Base-by-base conservation (phyloP, 495 filamentous ascomycete genomes). In the Durotheca rogersii region DNA sequence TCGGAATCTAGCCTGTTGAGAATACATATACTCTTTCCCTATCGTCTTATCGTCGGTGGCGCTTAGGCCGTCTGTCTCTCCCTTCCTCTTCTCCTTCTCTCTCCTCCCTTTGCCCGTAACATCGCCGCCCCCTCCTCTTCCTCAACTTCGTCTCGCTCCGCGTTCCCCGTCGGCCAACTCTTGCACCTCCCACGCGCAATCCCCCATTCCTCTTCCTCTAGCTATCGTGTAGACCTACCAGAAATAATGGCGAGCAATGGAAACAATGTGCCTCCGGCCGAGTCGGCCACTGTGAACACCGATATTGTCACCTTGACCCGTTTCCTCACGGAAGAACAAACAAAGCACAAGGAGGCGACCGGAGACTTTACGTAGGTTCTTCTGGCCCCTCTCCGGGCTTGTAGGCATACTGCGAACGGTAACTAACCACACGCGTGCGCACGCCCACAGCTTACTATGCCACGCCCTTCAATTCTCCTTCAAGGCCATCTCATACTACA, bases 401-500 rank as follows among this genome's bases (percentile, higher is more conserved):
- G n/a, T n/a, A n/a, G n/a, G n/a, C n/a, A n/a, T n/a, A n/a, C n/a
- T n/a, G n/a, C n/a, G n/a, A n/a, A n/a, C n/a, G n/a, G n/a, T 25
- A 11, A 14, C 54, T 61, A 20, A 42, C 42, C 9, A 27, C 15
- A 0, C 14, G 6, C 9, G n/a, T n/a, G n/a, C n/a, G n/a, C n/a
- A n/a, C n/a, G n/a, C n/a, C n/a, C n/a, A 49, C 60, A 95, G 90
- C 61, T 82, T 98, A 17, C 82, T 98, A 44, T 96, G 90, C 79
- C 93, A 98, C 67, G 90, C 94, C 49, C 85, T 98, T 23, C 94
- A 97, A 74, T 97, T 96, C 79, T 88, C 93, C 59, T 98, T 98
- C 84, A 98, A 98, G 77, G 91, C 87, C 44, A 98, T 98, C 71
- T 92, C 93, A 57, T 95, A 97, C 81, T 98, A 96, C 77, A 98